phyloP scores from a whole-genome alignment of 306 rosid species.

The Nissolia schottii region DNA sequence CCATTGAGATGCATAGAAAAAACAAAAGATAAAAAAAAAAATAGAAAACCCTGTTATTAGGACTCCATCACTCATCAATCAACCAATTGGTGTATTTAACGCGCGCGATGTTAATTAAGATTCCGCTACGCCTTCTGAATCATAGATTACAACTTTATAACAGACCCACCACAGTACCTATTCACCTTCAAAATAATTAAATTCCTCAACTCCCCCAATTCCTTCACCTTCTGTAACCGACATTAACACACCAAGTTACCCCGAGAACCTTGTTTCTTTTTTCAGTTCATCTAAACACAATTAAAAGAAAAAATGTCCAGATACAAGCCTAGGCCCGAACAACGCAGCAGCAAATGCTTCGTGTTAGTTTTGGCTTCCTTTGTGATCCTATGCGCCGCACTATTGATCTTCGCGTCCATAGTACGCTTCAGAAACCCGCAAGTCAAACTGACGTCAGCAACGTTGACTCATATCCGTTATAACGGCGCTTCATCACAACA shows the following conservation, averaged over 20 bases:
- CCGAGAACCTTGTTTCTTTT: neutral
- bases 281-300: neutral
- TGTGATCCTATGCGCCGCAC: slow-evolving; percentile 30
- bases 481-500: slow-evolving; percentile 13
- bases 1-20: no score
- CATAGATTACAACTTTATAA: neutral
- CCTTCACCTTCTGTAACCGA: slow-evolving; percentile 8
- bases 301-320: slow-evolving; percentile 6
- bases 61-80: neutral
- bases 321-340: slow-evolving; percentile 22
- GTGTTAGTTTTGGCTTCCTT: slow-evolving; percentile 39
- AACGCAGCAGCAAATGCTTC: slow-evolving; percentile 57
- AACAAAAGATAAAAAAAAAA: neutral
- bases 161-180: neutral
- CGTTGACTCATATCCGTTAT: slow-evolving; percentile 11
- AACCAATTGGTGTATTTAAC: neutral
- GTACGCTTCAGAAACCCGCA: slow-evolving; percentile 39
- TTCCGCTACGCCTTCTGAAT: no score
- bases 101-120: neutral
- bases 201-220: neutral
- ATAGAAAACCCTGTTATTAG: neutral
- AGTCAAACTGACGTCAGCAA: slow-evolving; percentile 29
- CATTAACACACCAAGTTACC: neutral
- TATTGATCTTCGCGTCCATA: slow-evolving; percentile 40
- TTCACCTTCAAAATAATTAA: neutral